Evolutionary conservation across 2,329 filamentous ascomycete genomes (phyloP).

Genomic region (Diaporthe destruens): DNA sequence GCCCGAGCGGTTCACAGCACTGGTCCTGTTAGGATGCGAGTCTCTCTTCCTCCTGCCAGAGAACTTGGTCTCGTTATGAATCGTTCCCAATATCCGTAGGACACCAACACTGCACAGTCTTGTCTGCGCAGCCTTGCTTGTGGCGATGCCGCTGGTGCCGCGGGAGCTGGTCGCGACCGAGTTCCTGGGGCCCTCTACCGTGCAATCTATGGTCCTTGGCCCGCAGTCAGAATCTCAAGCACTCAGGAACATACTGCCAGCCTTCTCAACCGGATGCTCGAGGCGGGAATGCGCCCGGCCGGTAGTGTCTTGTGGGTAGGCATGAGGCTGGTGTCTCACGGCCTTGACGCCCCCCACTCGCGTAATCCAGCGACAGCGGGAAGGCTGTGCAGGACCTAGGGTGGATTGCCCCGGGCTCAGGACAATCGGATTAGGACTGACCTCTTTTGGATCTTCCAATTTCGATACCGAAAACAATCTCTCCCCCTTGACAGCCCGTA

Average conservation of each 20-base stretch:
- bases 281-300: slow-evolving; percentile 3
- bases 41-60: slow-evolving; percentile 17
- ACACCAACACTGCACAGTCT: background rate
- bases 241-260: slow-evolving; percentile 4
- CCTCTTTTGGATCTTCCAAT: slow-evolving; percentile 7
- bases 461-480: background rate
- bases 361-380: slow-evolving; percentile 33
- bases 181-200: background rate
- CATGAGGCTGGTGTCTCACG: slow-evolving; percentile 19
- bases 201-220: slow-evolving; percentile 20
- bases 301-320: background rate
- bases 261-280: background rate
- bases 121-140: background rate
- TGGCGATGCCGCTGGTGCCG: background rate
- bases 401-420: slow-evolving; percentile 21
- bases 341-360: slow-evolving; percentile 22
- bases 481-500: slow-evolving; percentile 18
- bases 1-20: slow-evolving; percentile 12
- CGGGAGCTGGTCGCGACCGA: background rate
- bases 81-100: background rate
- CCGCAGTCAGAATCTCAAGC: slow-evolving; percentile 31
- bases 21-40: background rate
- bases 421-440: slow-evolving; percentile 30
- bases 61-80: background rate
- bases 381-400: slow-evolving; percentile 33